Base-by-base conservation (phyloP, 139 green algal genomes). In the Tetradesmus lagerheimii region DNA sequence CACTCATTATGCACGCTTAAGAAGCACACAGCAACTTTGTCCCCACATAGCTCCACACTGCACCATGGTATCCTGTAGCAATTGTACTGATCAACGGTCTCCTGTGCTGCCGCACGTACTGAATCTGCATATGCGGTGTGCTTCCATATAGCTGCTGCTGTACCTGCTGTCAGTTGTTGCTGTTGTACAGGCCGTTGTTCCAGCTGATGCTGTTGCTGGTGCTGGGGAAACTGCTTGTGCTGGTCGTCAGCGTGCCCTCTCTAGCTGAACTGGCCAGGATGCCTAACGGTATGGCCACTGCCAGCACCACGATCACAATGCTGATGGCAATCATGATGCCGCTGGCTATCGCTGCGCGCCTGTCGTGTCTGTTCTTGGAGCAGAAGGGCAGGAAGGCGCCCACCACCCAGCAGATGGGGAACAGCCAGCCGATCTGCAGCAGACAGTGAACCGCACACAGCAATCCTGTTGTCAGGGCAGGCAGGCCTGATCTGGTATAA, bases 351-450 rank as follows among this genome's bases (percentile, higher is more conserved):
- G 57, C 41, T n/a, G 83, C 83, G 18, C 27, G 43, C 38, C 64
- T 80, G 83, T 88, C 83, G 29, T 64, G 31, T 4, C 38, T 39
- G 83, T 31, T 88, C 83, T 88, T 88, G 2, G 64, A 77, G 83
- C 83, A 88, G 12, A 88, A 31, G 12, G 83, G 83, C 38, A 88
- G n/a, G 27, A 88, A 45, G 4, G 37, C 39, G 43, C 37, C 83
- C 25, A 80, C 62, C 62, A 88, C 16, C 83, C 83, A 88, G 64
- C 37, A 64, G 38, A 80, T 64, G 12, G 83, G 83, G 12, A 88
- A 41, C 37, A 88, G 27, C 20, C 12, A 62, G 39, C 71, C 71
- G 20, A 79, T 38, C 71, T 79, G 71, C 71, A 79, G 9, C 66
- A 25, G 50, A 64, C 12, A 64, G 50, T 25, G 50, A 2, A 12